phyloP scores from a whole-genome alignment of 805 yeast species.

The Starmera dryadoides region DNA sequence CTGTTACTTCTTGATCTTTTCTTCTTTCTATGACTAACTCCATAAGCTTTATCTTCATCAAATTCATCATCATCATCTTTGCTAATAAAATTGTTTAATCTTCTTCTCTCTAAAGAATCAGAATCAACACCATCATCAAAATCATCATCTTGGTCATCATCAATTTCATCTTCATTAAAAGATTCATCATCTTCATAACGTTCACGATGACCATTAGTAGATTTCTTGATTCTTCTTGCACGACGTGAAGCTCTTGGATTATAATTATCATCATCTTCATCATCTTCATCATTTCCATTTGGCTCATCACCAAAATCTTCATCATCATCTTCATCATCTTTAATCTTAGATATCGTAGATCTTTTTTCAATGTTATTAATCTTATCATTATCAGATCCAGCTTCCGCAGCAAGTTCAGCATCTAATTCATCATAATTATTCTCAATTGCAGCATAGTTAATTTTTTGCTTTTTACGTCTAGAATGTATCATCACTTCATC shows the following conservation, averaged over 20 bases:
- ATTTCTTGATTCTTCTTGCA: constrained; percentile 5
- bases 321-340: constrained; percentile 8
- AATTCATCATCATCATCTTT: constrained; percentile 23
- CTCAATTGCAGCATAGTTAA: constrained; percentile 29
- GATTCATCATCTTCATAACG: constrained; percentile 22
- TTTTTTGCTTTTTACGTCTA: constrained; percentile 23
- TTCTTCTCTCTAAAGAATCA: constrained; percentile 9
- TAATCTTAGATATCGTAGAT: constrained; percentile 1
- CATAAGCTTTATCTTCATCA: constrained; percentile 14
- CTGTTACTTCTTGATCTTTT: constrained; percentile 8
- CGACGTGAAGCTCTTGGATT: constrained; percentile 3
- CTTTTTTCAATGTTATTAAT: constrained; percentile 3
- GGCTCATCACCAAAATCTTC: constrained; percentile 2
- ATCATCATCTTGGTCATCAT: constrained; percentile 20
- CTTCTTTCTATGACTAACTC: constrained; percentile 7
- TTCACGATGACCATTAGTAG: constrained; percentile 5
- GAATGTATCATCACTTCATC: constrained; percentile 25
- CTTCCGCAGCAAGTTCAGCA: constrained; percentile 8
- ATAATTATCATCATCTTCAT: constrained; percentile 4
- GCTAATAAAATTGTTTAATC: constrained; percentile 17
- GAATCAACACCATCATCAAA: constrained; percentile 6
- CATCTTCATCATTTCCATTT: constrained; percentile 3
- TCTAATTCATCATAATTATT: constrained; percentile 22
- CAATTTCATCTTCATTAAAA: constrained; percentile 35
- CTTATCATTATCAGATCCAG: not conserved